Evolutionary conservation across 2,329 filamentous ascomycete species (phyloP).

Genomic region (Alternaria postmessia): DNA sequence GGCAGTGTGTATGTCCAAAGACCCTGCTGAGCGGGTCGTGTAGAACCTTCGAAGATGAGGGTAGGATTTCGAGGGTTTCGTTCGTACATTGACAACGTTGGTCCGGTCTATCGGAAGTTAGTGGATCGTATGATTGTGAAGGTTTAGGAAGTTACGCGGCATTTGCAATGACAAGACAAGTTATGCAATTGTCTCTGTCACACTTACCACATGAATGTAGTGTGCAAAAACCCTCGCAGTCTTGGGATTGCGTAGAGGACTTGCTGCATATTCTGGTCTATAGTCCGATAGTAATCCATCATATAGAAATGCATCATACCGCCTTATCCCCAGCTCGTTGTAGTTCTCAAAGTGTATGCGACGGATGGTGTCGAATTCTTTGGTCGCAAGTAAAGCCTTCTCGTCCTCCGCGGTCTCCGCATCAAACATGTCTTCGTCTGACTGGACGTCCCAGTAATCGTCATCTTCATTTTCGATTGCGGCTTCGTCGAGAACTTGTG

Average conservation of each 20-base stretch:
- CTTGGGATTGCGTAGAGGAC: constrained; percentile 78
- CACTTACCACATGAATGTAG: constrained; percentile 76
- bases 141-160: neutral
- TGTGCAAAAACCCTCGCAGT: constrained; percentile 88
- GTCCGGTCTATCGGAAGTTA: constrained; percentile 66
- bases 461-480: constrained; percentile 57
- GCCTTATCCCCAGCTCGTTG: constrained; percentile 49
- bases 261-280: constrained; percentile 57
- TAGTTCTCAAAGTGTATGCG: constrained; percentile 47
- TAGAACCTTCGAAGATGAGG: constrained; percentile 65
- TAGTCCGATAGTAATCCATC: constrained; percentile 57
- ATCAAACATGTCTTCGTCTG: constrained; percentile 56
- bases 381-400: constrained; percentile 33
- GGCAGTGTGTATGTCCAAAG: constrained; percentile 78
- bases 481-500: constrained; percentile 48
- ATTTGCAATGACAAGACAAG: neutral
- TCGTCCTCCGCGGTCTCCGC: constrained; percentile 29
- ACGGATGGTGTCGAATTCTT: constrained; percentile 49
- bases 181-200: neutral
- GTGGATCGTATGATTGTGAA: neutral
- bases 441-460: constrained; percentile 59
- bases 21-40: constrained; percentile 43
- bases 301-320: constrained; percentile 58
- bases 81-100: constrained; percentile 87
- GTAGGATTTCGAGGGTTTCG: constrained; percentile 78